A percentile compares a stretch with the other conserved stretches of the same genome.
phyloP scores from a whole-genome alignment of 768 basidiomycete genomes.

The Mycena floridula region DNA sequence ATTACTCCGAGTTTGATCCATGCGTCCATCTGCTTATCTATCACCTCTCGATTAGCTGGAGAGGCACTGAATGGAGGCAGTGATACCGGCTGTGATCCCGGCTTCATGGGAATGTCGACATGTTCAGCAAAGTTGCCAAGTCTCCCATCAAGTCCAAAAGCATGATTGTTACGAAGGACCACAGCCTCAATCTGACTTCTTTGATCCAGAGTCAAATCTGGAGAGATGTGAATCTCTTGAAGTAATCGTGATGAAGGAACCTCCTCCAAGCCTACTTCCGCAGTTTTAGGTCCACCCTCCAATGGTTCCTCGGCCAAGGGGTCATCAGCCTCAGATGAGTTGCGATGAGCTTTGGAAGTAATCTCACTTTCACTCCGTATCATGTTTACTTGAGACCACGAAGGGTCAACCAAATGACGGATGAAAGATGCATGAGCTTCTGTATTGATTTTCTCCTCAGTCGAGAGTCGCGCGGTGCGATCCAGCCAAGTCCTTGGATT shows the following conservation, averaged over 20 bases:
- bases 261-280: background rate
- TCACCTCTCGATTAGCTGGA: constrained; percentile 13
- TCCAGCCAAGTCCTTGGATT: background rate
- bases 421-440: background rate
- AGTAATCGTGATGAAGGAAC: background rate
- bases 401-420: background rate
- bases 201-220: background rate
- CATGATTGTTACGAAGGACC: constrained; percentile 1
- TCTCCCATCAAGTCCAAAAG: constrained; percentile 17
- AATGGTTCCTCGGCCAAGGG: background rate
- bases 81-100: constrained; percentile 11
- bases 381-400: background rate
- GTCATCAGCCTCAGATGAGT: background rate
- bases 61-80: constrained; percentile 13
- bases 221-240: background rate
- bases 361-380: background rate
- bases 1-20: constrained; percentile 20
- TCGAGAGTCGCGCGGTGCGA: background rate
- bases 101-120: constrained; percentile 12
- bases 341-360: background rate
- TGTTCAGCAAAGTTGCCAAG: constrained; percentile 11
- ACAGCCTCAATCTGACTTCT: constrained; percentile 4
- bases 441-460: background rate
- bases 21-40: constrained; percentile 13
- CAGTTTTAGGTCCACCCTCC: constrained; percentile 1